Percentiles rank a stretch among this genome's conserved stretches.
Evolutionary conservation across 306 rosid species (phyloP).

Genomic region (Crataegus laevigata): DNA sequence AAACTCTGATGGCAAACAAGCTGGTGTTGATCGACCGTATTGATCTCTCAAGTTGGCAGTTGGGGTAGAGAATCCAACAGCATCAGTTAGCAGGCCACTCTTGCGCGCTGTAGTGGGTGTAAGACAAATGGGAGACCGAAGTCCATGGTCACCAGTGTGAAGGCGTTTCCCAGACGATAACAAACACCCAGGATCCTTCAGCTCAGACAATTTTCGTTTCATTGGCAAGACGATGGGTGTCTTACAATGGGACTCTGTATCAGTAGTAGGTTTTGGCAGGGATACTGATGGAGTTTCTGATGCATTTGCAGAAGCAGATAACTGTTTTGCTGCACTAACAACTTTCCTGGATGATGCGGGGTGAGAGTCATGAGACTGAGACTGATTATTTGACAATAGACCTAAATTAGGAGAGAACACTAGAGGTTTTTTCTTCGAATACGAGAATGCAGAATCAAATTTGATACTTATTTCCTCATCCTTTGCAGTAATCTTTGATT

Average conservation of each 20-base stretch:
- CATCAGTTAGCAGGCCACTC: conserved; percentile 42
- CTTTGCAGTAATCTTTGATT: conserved; percentile 41
- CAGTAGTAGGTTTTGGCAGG: conserved; percentile 33
- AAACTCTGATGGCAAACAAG: conserved; percentile 33
- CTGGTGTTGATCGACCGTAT: conserved; percentile 33
- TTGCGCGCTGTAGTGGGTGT: conserved; percentile 50
- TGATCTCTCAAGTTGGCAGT: conserved; percentile 43
- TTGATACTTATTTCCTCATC: conserved; percentile 54
- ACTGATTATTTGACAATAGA: conserved; percentile 43
- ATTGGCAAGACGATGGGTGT: conserved; percentile 61
- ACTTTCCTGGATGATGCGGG: conserved; percentile 35
- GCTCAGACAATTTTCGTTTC: conserved; percentile 66
- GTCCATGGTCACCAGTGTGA: conserved; percentile 62
- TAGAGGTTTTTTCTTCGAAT: conserved; percentile 62
- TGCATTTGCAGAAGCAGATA: conserved; percentile 31
- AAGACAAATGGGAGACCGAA: conserved; percentile 65
- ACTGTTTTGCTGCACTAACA: conserved; percentile 37
- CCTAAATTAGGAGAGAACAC: conserved; percentile 67
- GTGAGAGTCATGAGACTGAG: conserved; percentile 43
- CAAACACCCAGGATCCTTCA: conserved; percentile 52
- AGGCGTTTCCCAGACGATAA: conserved; percentile 62
- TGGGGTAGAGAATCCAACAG: conserved; percentile 55
- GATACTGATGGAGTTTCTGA: conserved; percentile 42
- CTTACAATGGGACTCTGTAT: conserved; percentile 62
- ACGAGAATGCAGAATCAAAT: conserved; percentile 26